Conservation (phyloP, 2,329 filamentous ascomycete species). For the Dryadomyces sulphureus region DNA sequence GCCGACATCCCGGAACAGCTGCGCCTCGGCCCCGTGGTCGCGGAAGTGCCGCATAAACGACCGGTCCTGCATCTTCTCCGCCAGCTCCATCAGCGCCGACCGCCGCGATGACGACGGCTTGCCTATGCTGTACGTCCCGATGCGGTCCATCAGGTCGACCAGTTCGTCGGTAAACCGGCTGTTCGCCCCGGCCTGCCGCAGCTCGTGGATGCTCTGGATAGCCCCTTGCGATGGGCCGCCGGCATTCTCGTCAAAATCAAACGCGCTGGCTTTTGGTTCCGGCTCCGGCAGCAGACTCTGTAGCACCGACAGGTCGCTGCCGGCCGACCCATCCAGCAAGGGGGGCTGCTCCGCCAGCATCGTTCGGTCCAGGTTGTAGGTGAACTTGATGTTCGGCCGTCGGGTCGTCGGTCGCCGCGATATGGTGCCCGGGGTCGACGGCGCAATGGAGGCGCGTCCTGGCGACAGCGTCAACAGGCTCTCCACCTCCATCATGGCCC, state of each 20-base stretch:
- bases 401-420: slow-evolving; percentile 11
- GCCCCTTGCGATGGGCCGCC: slow-evolving; percentile 29
- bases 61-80: slow-evolving; percentile 44
- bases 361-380: slow-evolving; percentile 23
- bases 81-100: slow-evolving; percentile 44
- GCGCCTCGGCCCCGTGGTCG: slow-evolving; percentile 56
- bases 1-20: slow-evolving; percentile 47
- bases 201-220: slow-evolving; percentile 49
- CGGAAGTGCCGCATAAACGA: slow-evolving; percentile 55
- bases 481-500: slow-evolving; percentile 7
- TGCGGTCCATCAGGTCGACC: slow-evolving; percentile 46
- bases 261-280: slow-evolving; percentile 11
- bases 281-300: slow-evolving; percentile 14
- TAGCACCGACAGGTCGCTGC: slow-evolving; percentile 13
- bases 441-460: slow-evolving; percentile 4
- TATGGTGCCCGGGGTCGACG: slow-evolving; percentile 9
- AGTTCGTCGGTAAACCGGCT: slow-evolving; percentile 52
- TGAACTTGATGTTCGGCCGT: slow-evolving; percentile 21
- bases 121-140: slow-evolving; percentile 31
- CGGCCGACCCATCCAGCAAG: slow-evolving; percentile 6
- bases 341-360: slow-evolving; percentile 20
- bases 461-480: slow-evolving; percentile 9
- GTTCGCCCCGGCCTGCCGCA: slow-evolving; percentile 51
- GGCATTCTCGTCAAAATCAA: slow-evolving; percentile 28
- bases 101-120: slow-evolving; percentile 37